These are phyloP conservation scores for Euphorbia tirucalli DNA, from an alignment of 345 rosid genomes.

Conservation along the genomic window DNA sequence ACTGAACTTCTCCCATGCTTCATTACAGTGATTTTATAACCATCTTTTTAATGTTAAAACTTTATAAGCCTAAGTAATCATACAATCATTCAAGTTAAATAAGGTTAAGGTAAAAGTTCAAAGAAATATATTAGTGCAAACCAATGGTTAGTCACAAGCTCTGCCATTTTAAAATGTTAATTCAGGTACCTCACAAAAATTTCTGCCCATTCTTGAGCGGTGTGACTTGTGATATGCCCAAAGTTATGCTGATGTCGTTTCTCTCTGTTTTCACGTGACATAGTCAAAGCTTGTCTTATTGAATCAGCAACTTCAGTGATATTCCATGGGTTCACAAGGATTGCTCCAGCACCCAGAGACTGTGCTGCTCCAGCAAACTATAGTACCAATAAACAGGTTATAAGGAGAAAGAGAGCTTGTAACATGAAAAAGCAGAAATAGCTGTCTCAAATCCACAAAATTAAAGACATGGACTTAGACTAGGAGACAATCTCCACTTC, in stretches of 20 bases:
- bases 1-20: background rate
- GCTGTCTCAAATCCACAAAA: background rate
- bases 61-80: too few relatives aligned
- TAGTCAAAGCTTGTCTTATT: constrained; percentile 74
- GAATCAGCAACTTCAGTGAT: constrained; percentile 97
- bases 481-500: background rate
- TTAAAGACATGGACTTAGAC: background rate
- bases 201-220: constrained; percentile 99
- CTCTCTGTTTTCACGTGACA: constrained; percentile 86
- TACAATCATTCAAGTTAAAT: background rate
- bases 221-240: constrained; percentile 73
- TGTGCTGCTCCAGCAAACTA: constrained; percentile 99
- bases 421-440: background rate
- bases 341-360: constrained; percentile 98
- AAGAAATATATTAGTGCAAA: background rate
- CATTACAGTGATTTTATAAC: background rate
- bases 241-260: constrained; percentile 84
- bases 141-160: background rate
- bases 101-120: background rate
- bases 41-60: too few relatives aligned
- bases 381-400: constrained; percentile 11
- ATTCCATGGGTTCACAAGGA: constrained; percentile 99
- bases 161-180: constrained; percentile 5
- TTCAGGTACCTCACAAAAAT: constrained; percentile 77
- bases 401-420: background rate